These are phyloP conservation scores for Tetracladium maxilliforme DNA, from an alignment of 2,329 filamentous ascomycete species.

Conservation along the genomic window DNA sequence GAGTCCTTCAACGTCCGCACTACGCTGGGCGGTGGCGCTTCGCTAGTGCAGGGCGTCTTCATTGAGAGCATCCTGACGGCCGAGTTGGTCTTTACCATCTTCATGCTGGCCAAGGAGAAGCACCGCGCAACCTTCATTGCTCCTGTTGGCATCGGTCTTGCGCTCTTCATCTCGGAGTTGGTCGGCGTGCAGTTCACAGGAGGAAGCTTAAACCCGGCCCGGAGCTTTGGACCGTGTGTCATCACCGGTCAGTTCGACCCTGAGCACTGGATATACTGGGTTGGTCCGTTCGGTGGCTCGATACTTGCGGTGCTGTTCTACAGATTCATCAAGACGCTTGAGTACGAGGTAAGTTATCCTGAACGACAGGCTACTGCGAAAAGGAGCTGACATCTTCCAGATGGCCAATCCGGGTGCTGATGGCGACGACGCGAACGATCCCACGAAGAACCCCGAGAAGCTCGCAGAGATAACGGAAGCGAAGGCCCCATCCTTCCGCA, in stretches of 20 bases:
- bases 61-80: conserved; percentile 33
- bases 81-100: conserved; percentile 30
- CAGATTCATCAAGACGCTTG: conserved; percentile 25
- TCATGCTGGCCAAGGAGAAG: conserved; percentile 36
- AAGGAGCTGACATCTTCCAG: conserved; percentile 9
- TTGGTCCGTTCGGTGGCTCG: conserved; percentile 34
- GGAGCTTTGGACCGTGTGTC: conserved; percentile 29
- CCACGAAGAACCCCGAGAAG: conserved; percentile 26
- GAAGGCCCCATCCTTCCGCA: no score
- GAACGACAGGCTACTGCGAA: no score
- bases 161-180: conserved; percentile 28
- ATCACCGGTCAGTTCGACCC: conserved; percentile 21
- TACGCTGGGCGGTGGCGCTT: conserved; percentile 21
- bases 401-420: conserved; percentile 32
- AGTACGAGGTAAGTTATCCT: no score
- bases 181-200: conserved; percentile 31
- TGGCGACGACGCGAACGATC: conserved; percentile 25
- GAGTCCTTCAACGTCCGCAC: conserved; percentile 26
- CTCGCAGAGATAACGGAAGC: conserved; percentile 8
- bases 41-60: conserved; percentile 28
- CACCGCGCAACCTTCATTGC: conserved; percentile 30
- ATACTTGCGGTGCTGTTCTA: conserved; percentile 30
- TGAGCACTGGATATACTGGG: conserved; percentile 34
- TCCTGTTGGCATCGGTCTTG: conserved; percentile 29
- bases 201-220: conserved; percentile 29